phyloP scores from a whole-genome alignment of 176 grass and related monocot species.

The Hordeum marinum region DNA sequence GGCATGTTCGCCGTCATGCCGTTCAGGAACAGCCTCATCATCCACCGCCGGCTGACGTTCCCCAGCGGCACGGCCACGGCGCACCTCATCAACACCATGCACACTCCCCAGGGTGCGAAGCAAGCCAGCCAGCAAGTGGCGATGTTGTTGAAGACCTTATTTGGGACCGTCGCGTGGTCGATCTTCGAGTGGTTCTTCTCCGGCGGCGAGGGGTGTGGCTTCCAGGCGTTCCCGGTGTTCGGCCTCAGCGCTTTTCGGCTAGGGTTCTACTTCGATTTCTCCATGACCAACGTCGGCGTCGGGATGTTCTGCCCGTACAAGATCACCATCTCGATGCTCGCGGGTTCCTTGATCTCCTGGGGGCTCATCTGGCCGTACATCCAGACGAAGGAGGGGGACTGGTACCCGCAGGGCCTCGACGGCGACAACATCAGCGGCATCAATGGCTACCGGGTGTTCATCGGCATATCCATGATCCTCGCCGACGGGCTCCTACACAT shows the following conservation, averaged over 20 bases:
- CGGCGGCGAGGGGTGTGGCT: conserved; percentile 38
- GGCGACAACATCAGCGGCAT: conserved; percentile 42
- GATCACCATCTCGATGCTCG: conserved; percentile 51
- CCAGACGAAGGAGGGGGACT: conserved; percentile 40
- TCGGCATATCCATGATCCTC: conserved; percentile 60
- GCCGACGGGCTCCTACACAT: conserved; percentile 56
- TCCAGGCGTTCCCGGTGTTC: conserved; percentile 51
- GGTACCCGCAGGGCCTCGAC: conserved; percentile 34
- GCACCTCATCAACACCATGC: conserved; percentile 72
- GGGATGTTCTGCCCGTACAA: conserved; percentile 56
- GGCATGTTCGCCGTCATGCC: conserved; percentile 49
- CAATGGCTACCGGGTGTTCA: conserved; percentile 54
- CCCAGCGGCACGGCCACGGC: conserved; percentile 59
- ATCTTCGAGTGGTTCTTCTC: conserved; percentile 61
- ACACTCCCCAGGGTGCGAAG: conserved; percentile 39
- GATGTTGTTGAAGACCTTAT: conserved; percentile 42
- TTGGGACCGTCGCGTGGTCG: conserved; percentile 39
- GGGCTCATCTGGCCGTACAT: conserved; percentile 60
- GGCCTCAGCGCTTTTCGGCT: conserved; percentile 31
- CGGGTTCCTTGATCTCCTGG: conserved; percentile 47
- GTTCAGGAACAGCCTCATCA: conserved; percentile 53
- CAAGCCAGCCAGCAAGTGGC: conserved; percentile 54
- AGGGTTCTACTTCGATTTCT: conserved; percentile 67
- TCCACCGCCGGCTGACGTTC: conserved; percentile 53
- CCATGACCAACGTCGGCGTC: conserved; percentile 49